A percentile compares a stretch with the other conserved stretches of the same genome.
phyloP scores from a whole-genome alignment of 1,139 yeast genomes.

The Kazachstania sp. region DNA sequence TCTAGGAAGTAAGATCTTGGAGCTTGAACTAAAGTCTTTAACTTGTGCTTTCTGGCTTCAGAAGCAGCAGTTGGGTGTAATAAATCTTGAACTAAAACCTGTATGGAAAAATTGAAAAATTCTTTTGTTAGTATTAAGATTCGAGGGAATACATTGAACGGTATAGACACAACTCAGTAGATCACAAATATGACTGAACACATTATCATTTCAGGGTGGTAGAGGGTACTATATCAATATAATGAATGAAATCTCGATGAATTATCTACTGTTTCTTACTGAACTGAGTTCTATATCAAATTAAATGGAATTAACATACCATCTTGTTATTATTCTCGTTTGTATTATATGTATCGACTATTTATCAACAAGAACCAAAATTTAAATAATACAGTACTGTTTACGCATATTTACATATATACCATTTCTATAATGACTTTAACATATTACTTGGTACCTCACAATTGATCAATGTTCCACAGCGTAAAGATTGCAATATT shows the following conservation, averaged over 20 bases:
- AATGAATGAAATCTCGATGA: too few species aligned
- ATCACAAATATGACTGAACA: background rate
- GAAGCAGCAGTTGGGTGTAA: constrained; percentile 96
- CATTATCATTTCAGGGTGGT: background rate
- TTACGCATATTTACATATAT: too few species aligned
- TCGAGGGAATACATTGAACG: background rate
- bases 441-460: too few species aligned
- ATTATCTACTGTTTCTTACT: too few species aligned
- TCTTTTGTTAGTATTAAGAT: constrained; percentile 4
- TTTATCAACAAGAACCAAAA: background rate
- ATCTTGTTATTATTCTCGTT: constrained; percentile 1
- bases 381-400: background rate
- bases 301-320: constrained; percentile 2
- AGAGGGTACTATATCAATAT: too few species aligned
- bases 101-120: constrained; percentile 9
- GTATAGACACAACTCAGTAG: background rate
- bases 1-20: constrained; percentile 99
- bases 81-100: constrained; percentile 96
- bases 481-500: too few species aligned
- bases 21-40: constrained; percentile 91
- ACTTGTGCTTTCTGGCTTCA: constrained; percentile 95
- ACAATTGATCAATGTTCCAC: too few species aligned
- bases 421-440: too few species aligned
- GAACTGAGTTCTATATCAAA: background rate
- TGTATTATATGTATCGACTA: background rate